Evolutionary conservation across 495 filamentous ascomycete genomes (phyloP).

Genomic region (Echria macrotheca): DNA sequence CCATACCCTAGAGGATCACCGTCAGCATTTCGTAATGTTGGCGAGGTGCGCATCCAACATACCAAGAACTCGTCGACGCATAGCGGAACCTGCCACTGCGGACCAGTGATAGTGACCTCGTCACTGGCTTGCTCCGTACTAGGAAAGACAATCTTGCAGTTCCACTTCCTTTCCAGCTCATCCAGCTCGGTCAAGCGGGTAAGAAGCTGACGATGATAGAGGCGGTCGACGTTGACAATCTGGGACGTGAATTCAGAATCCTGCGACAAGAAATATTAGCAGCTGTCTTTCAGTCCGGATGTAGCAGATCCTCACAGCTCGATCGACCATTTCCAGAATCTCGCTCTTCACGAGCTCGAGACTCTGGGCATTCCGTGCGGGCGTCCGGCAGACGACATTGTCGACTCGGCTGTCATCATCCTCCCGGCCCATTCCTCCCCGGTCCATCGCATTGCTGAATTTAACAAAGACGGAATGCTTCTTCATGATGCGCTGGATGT

Average conservation of each 20-base stretch:
- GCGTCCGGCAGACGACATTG: constrained; percentile 97
- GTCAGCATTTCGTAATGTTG: constrained; percentile 22
- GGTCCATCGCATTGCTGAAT: constrained; percentile 99
- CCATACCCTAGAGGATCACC: constrained; percentile 65
- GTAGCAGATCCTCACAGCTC: constrained; percentile 71
- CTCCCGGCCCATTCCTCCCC: constrained; percentile 87
- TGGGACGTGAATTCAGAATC: constrained; percentile 96
- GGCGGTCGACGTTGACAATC: constrained; percentile 83
- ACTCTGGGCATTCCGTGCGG: constrained; percentile 92
- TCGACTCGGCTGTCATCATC: constrained; percentile 98
- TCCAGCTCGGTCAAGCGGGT: constrained; percentile 82
- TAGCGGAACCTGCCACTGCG: constrained; percentile 93
- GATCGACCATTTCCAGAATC: constrained; percentile 99
- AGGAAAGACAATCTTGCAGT: constrained; percentile 96
- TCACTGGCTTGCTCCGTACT: constrained; percentile 97
- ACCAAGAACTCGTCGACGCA: constrained; percentile 92
- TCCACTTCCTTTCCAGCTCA: constrained; percentile 95
- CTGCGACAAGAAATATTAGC: too few relatives aligned
- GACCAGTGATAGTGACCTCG: constrained; percentile 88
- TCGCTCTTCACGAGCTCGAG: constrained; percentile 96
- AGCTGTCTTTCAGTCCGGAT: too few relatives aligned
- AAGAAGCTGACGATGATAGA: constrained; percentile 92
- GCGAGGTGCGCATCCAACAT: constrained; percentile 21
- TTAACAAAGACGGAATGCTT: constrained; percentile 99
- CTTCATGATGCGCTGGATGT: constrained; percentile 99